phyloP scores from a whole-genome alignment of 2,329 filamentous ascomycete genomes.

The Pseudocercospora fuligena region DNA sequence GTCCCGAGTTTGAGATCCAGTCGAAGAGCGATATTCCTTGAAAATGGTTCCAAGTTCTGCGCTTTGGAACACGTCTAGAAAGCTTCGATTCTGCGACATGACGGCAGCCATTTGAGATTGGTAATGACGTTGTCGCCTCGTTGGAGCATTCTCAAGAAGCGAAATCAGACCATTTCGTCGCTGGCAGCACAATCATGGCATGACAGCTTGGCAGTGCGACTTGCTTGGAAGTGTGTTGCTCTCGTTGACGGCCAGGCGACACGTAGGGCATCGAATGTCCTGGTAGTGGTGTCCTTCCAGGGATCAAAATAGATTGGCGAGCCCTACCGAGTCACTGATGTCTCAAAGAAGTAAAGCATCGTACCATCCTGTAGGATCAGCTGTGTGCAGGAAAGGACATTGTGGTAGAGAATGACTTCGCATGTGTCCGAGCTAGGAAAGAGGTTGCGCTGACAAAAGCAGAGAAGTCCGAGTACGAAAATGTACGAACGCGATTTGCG shows the following conservation, averaged over 20 bases:
- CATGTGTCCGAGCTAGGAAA: neutral
- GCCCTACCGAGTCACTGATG: neutral
- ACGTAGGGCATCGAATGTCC: neutral
- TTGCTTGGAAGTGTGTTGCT: neutral
- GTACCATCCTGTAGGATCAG: neutral
- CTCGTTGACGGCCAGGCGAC: neutral
- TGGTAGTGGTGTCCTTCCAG: neutral
- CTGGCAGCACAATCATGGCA: neutral
- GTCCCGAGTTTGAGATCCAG: neutral
- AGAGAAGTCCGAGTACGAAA: neutral
- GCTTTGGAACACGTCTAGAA: neutral
- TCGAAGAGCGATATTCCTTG: neutral
- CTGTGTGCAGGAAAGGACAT: neutral
- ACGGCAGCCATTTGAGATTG: neutral
- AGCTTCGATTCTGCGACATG: conserved; percentile 3
- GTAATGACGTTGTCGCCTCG: neutral
- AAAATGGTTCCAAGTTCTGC: neutral
- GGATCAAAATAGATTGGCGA: neutral
- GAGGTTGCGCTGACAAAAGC: neutral
- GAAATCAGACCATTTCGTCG: neutral
- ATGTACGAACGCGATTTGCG: neutral
- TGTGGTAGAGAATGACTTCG: neutral
- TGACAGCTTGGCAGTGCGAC: neutral
- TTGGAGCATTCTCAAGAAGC: neutral
- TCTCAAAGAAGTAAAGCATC: neutral